Percentiles rank a stretch among this genome's conserved stretches.
These are phyloP conservation scores for Aureobasidium vineae DNA, from an alignment of 2,329 filamentous ascomycete genomes.

Conservation along the genomic window DNA sequence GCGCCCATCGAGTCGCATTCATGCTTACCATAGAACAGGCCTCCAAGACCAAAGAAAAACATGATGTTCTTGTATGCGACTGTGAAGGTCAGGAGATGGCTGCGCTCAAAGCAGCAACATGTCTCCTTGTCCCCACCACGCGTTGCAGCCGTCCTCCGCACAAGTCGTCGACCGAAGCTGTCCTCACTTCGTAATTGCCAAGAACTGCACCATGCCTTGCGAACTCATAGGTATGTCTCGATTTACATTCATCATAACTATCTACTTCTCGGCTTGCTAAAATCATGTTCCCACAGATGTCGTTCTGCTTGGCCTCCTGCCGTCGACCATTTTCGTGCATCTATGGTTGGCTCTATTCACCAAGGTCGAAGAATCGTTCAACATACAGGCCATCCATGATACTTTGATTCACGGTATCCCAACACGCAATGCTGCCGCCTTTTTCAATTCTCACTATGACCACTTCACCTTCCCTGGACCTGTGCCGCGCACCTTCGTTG, in stretches of 20 bases:
- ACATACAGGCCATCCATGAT: slow-evolving; percentile 90
- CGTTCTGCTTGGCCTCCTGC: slow-evolving; percentile 28
- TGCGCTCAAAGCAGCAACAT: not conserved
- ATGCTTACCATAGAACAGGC: slow-evolving; percentile 67
- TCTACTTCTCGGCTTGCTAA: not conserved
- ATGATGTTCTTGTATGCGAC: slow-evolving; percentile 47
- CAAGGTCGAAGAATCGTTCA: slow-evolving; percentile 98
- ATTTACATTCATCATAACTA: not conserved
- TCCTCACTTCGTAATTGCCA: slow-evolving; percentile 1
- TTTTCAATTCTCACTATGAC: slow-evolving; percentile 65
- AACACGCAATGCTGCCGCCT: slow-evolving; percentile 32
- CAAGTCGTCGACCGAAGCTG: not conserved
- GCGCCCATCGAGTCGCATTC: not conserved
- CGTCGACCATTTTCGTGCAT: slow-evolving; percentile 35
- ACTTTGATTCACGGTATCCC: slow-evolving; percentile 73
- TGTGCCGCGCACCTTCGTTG: slow-evolving; percentile 87
- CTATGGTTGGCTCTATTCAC: slow-evolving; percentile 71
- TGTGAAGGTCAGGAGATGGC: not conserved
- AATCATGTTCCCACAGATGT: not conserved
- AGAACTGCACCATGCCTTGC: slow-evolving; percentile 8
- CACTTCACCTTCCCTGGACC: slow-evolving; percentile 88
- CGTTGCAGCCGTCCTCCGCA: not conserved
- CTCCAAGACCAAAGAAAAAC: slow-evolving; percentile 68
- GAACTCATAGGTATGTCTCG: not conserved
- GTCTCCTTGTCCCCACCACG: slow-evolving; percentile 13